A percentile compares a stretch with the other conserved stretches of the same genome.
Evolutionary conservation across 495 filamentous ascomycete genomes (phyloP).

Genomic region (Talaromyces trachyspermus): DNA sequence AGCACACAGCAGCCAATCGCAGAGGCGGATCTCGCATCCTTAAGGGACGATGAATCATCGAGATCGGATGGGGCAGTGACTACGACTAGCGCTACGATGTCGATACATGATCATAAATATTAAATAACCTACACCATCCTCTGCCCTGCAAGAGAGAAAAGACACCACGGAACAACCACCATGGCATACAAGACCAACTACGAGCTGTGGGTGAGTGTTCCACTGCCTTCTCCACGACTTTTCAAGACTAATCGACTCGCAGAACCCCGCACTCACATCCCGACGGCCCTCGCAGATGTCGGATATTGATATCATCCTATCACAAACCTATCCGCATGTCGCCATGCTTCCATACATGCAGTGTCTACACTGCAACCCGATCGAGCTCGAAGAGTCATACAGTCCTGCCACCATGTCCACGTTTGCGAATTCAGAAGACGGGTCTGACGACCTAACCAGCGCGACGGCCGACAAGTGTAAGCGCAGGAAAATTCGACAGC

Average conservation of each 20-base stretch:
- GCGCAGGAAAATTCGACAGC: conserved; percentile 1
- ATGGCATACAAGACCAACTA: conserved; percentile 43
- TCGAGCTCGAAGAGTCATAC: background rate
- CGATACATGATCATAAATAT: too few species aligned
- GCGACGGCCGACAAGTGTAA: background rate
- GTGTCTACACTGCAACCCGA: conserved; percentile 9
- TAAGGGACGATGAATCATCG: too few species aligned
- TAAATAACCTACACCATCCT: too few species aligned
- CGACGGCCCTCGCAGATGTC: conserved; percentile 7
- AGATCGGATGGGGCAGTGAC: too few species aligned
- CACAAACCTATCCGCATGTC: conserved; percentile 9
- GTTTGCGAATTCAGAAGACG: background rate
- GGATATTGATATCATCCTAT: conserved; percentile 5
- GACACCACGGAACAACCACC: too few species aligned
- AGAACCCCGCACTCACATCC: conserved; percentile 1
- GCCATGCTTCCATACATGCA: conserved; percentile 8
- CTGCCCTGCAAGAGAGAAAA: too few species aligned
- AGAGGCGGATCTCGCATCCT: too few species aligned
- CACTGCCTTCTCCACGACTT: background rate
- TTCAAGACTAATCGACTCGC: background rate
- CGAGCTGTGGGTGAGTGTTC: conserved; percentile 30
- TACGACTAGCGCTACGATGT: too few species aligned
- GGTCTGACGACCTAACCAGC: background rate
- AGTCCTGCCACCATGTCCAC: background rate
- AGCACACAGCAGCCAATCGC: too few species aligned